Evolutionary conservation across 106 monocot species (phyloP).

Genomic region (Acorus gramineus): DNA sequence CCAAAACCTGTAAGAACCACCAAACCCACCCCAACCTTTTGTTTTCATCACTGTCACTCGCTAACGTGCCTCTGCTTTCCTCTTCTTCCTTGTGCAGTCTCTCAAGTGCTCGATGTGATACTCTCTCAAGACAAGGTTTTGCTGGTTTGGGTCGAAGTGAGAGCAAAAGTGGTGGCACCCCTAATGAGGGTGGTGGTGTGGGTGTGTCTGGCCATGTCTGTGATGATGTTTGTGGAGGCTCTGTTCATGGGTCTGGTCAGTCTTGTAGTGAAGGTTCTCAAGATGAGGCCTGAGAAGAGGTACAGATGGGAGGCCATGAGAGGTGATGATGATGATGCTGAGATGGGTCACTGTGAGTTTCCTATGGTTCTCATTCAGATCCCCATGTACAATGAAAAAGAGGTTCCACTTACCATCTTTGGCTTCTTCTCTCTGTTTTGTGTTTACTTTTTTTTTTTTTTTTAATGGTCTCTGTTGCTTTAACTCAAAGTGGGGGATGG

Average conservation of each 20-base stretch:
- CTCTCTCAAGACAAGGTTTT: too few relatives aligned
- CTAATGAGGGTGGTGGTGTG: background rate
- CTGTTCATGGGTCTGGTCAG: slow-evolving; percentile 1
- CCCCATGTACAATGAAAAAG: background rate
- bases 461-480: too few relatives aligned
- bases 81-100: too few relatives aligned
- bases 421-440: too few relatives aligned
- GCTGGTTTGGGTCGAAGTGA: background rate
- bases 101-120: too few relatives aligned
- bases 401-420: background rate
- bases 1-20: too few relatives aligned
- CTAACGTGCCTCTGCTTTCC: too few relatives aligned
- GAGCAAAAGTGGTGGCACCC: background rate
- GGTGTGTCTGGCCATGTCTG: slow-evolving; percentile 1
- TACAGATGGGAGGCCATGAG: slow-evolving; percentile 3
- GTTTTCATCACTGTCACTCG: too few relatives aligned
- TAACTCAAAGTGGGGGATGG: too few relatives aligned
- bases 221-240: slow-evolving; percentile 14
- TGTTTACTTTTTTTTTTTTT: too few relatives aligned
- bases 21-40: too few relatives aligned
- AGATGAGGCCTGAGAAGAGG: slow-evolving; percentile 1
- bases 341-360: background rate
- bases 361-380: slow-evolving; percentile 15
- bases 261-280: slow-evolving; percentile 8
- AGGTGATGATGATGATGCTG: background rate